phyloP scores from a whole-genome alignment of 306 rosid species.

The Gastrolobium villosum region DNA sequence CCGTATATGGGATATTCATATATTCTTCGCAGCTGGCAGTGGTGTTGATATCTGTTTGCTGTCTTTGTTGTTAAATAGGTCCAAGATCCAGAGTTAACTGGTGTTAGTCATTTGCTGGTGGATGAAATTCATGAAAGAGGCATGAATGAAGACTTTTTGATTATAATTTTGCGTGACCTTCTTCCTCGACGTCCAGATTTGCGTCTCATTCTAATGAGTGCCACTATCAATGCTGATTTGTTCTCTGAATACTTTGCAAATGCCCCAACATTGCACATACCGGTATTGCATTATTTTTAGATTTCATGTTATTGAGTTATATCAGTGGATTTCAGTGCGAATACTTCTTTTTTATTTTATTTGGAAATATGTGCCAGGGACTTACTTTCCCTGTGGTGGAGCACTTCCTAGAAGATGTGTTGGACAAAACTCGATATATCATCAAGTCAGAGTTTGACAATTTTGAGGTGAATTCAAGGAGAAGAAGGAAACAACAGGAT shows the following conservation, averaged over 20 bases:
- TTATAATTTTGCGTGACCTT: slow-evolving; percentile 89
- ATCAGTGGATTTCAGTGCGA: slow-evolving; percentile 21
- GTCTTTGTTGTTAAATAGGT: slow-evolving; percentile 67
- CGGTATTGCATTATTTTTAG: slow-evolving; percentile 60
- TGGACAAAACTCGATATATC: slow-evolving; percentile 83
- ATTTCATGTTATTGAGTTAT: slow-evolving; percentile 24
- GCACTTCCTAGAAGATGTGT: slow-evolving; percentile 85
- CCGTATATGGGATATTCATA: slow-evolving; percentile 25
- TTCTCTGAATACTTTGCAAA: slow-evolving; percentile 87
- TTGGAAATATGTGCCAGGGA: slow-evolving; percentile 69
- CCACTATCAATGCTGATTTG: slow-evolving; percentile 94
- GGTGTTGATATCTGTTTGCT: slow-evolving; percentile 45
- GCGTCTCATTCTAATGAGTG: slow-evolving; percentile 95
- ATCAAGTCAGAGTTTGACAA: slow-evolving; percentile 83
- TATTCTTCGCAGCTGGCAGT: slow-evolving; percentile 37
- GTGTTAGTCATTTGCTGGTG: slow-evolving; percentile 92
- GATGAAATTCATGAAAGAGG: slow-evolving; percentile 99
- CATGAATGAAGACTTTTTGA: slow-evolving; percentile 93
- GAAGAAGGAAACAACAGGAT: slow-evolving; percentile 84
- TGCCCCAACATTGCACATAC: slow-evolving; percentile 87
- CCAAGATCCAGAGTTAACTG: slow-evolving; percentile 85
- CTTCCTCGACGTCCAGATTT: slow-evolving; percentile 96
- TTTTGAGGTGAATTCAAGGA: slow-evolving; percentile 77
- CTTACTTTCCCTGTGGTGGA: slow-evolving; percentile 85
- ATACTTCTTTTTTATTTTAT: slow-evolving; percentile 36